phyloP scores from a whole-genome alignment of 179 eudicot genomes.

The Silene noctiflora region DNA sequence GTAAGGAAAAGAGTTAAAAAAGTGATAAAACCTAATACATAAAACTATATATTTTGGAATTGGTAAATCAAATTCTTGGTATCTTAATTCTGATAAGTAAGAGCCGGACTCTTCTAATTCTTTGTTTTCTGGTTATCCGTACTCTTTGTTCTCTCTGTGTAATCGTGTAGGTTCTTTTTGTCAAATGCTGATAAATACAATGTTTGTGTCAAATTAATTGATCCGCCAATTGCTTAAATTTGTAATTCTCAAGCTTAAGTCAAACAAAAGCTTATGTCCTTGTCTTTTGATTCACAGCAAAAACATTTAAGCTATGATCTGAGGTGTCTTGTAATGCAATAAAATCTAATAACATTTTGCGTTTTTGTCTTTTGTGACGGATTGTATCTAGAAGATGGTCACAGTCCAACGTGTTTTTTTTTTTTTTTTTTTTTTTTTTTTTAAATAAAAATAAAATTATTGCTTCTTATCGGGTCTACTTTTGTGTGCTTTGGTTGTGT shows the following conservation, averaged over 20 bases:
- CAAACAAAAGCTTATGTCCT: not conserved
- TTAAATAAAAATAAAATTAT: too few species aligned
- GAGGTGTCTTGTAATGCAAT: not conserved
- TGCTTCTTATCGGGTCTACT: not conserved
- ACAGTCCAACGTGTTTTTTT: not conserved
- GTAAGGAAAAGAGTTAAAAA: not conserved
- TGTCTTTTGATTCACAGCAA: not conserved
- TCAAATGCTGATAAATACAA: too few species aligned
- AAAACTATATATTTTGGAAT: not conserved
- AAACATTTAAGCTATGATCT: not conserved
- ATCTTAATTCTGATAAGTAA: too few species aligned
- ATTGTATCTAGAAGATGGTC: not conserved
- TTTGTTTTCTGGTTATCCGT: not conserved
- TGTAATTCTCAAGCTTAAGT: not conserved
- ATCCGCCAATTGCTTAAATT: not conserved
- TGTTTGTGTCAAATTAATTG: not conserved
- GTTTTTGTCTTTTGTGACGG: not conserved
- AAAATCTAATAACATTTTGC: not conserved
- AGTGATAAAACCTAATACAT: not conserved
- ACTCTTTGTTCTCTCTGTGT: not conserved
- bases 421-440: not conserved
- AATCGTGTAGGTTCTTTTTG: not conserved
- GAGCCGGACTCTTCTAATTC: not conserved
- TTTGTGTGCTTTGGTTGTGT: constrained; percentile 27
- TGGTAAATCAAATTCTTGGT: not conserved